phyloP scores from a whole-genome alignment of 768 basidiomycete species.

The Mycena belliarum region DNA sequence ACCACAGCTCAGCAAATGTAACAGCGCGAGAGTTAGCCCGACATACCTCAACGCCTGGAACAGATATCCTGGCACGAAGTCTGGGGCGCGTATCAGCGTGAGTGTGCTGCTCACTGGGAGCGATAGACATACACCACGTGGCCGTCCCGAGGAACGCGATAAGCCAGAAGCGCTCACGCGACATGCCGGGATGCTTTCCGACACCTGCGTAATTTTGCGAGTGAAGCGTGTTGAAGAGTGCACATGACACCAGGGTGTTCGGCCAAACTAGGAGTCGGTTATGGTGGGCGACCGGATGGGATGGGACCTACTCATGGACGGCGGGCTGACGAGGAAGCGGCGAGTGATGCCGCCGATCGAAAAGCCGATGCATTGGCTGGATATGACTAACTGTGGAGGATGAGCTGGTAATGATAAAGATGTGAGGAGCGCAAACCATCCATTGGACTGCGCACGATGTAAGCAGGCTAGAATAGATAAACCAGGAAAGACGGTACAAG shows the following conservation, averaged over 20 bases:
- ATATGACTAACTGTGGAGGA: conserved; percentile 56
- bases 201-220: conserved; percentile 58
- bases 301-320: conserved; percentile 55
- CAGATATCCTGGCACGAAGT: conserved; percentile 64
- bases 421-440: conserved; percentile 5
- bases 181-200: conserved; percentile 52
- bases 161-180: conserved; percentile 59
- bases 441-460: conserved; percentile 4
- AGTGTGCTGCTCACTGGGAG: neutral
- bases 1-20: neutral
- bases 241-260: conserved; percentile 65
- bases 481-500: conserved; percentile 29
- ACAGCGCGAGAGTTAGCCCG: neutral
- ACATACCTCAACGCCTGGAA: conserved; percentile 56
- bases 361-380: conserved; percentile 70
- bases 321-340: conserved; percentile 65
- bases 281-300: neutral
- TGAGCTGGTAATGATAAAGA: neutral
- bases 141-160: conserved; percentile 50
- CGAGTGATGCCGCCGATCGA: conserved; percentile 57
- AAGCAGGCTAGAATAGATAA: neutral
- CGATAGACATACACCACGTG: conserved; percentile 48
- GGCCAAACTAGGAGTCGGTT: conserved; percentile 61
- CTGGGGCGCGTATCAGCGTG: conserved; percentile 26
- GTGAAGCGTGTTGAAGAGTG: conserved; percentile 76